These are phyloP conservation scores for Trichoderma guizhouense DNA, from an alignment of 2,329 filamentous ascomycete species.

Conservation along the genomic window DNA sequence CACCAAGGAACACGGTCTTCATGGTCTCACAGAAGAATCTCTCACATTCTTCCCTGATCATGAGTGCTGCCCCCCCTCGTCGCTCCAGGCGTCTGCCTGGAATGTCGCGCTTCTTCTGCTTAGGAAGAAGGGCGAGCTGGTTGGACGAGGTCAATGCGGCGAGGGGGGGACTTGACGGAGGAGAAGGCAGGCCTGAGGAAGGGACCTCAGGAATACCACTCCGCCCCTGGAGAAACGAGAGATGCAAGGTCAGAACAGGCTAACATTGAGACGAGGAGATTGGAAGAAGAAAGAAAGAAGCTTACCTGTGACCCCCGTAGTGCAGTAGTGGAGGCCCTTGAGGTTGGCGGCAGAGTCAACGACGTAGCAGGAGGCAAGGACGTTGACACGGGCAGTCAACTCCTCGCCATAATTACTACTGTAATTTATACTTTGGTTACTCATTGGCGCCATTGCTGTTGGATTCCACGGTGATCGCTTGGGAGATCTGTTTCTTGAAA, in stretches of 20 bases:
- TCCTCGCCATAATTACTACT: constrained; percentile 75
- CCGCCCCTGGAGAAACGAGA: constrained; percentile 55
- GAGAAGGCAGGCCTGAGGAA: constrained; percentile 79
- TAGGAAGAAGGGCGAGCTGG: constrained; percentile 63
- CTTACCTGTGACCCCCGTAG: constrained; percentile 79
- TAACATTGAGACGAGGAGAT: neutral
- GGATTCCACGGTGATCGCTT: constrained; percentile 24
- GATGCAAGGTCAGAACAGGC: neutral
- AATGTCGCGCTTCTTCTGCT: constrained; percentile 46
- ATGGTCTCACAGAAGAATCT: constrained; percentile 99
- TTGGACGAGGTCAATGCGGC: constrained; percentile 67
- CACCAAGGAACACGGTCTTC: constrained; percentile 91
- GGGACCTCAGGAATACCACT: constrained; percentile 95
- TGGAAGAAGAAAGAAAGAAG: constrained; percentile 15
- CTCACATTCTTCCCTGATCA: constrained; percentile 99
- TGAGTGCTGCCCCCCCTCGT: constrained; percentile 89
- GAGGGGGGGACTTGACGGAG: constrained; percentile 86
- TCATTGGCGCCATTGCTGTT: constrained; percentile 63
- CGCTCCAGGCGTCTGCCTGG: constrained; percentile 46
- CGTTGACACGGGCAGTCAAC: constrained; percentile 63
- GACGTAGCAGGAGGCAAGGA: constrained; percentile 89
- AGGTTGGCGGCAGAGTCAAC: constrained; percentile 71
- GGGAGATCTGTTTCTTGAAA: neutral
- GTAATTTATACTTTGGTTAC: constrained; percentile 63
- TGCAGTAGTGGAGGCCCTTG: constrained; percentile 90